phyloP scores from a whole-genome alignment of 352 stramenopile species.

The Globisporangium lucens region DNA sequence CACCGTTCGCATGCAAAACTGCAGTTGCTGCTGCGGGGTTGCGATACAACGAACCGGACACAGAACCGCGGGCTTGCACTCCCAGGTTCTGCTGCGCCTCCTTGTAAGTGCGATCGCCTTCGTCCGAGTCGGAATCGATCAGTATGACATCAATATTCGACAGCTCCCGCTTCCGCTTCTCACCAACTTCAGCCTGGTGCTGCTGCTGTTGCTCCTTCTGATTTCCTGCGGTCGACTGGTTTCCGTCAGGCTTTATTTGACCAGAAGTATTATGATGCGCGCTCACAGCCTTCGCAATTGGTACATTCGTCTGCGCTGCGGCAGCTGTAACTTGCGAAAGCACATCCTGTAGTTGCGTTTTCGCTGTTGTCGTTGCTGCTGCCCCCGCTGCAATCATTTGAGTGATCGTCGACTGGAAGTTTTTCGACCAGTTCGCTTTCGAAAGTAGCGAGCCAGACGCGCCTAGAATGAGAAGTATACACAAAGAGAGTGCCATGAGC shows the following conservation, averaged over 20 bases:
- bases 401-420: slow-evolving; percentile 42
- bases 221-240: neutral
- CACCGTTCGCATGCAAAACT: neutral
- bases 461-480: slow-evolving; percentile 20
- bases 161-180: slow-evolving; percentile 44
- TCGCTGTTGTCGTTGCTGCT: neutral
- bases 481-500: neutral
- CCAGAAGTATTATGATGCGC: neutral
- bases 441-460: slow-evolving; percentile 36
- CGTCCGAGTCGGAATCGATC: slow-evolving; percentile 52
- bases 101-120: neutral
- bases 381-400: slow-evolving; percentile 24
- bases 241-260: neutral
- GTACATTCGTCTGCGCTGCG: neutral
- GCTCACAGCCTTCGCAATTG: neutral
- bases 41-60: neutral
- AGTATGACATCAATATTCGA: slow-evolving; percentile 52
- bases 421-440: slow-evolving; percentile 39
- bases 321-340: neutral
- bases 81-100: neutral
- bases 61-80: neutral
- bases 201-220: neutral
- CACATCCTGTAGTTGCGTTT: neutral
- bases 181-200: neutral
- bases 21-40: neutral